Conservation (phyloP, 345 rosid species). For the Turnera subulata region DNA sequence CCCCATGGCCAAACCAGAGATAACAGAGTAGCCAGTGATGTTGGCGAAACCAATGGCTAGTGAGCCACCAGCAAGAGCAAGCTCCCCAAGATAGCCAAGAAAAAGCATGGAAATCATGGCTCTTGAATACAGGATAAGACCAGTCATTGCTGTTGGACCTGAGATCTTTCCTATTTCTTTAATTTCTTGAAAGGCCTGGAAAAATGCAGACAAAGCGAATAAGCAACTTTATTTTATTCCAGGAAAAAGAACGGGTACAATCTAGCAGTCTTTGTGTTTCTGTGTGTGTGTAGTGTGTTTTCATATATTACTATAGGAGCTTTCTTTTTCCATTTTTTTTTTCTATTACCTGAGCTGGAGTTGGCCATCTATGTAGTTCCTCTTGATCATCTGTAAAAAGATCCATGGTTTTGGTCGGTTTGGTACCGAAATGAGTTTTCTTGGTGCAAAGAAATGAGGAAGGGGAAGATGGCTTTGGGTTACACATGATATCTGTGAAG, state of each 20-base stretch:
- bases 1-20: conserved; percentile 46
- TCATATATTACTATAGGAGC: no score
- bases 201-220: background rate
- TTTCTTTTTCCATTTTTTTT: no score
- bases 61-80: conserved; percentile 93
- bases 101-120: conserved; percentile 98
- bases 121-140: conserved; percentile 81
- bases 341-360: conserved; percentile 60
- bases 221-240: no score
- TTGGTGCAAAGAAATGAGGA: conserved; percentile 42
- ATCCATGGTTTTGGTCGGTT: conserved; percentile 39
- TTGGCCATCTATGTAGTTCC: conserved; percentile 64
- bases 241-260: background rate
- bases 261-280: no score
- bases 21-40: conserved; percentile 15
- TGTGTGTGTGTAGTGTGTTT: no score
- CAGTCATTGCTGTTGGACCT: conserved; percentile 77
- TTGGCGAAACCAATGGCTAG: conserved; percentile 93
- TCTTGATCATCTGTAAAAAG: conserved; percentile 27
- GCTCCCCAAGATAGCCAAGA: conserved; percentile 93
- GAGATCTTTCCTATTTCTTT: conserved; percentile 88
- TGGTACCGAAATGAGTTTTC: conserved; percentile 30
- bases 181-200: conserved; percentile 76
- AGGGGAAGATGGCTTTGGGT: conserved; percentile 54
- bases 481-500: conserved; percentile 54